Evolutionary conservation across 306 rosid species (phyloP).

Genomic region (Bauhinia variegata): DNA sequence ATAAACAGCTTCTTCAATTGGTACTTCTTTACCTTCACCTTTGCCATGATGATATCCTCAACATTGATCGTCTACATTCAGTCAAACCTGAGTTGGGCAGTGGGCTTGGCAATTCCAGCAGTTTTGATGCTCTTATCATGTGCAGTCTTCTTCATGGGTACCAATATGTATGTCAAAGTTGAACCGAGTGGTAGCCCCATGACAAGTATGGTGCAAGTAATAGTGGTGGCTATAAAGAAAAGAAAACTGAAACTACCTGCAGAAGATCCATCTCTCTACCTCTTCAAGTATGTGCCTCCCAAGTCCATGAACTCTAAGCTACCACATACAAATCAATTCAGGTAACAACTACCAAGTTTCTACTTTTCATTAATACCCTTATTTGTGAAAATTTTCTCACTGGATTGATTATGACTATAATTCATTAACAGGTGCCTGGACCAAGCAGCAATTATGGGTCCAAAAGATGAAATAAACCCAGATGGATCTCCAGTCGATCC

Average conservation of each 20-base stretch:
- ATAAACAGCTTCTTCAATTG: constrained; percentile 70
- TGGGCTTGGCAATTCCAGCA: constrained; percentile 65
- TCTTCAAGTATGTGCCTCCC: constrained; percentile 45
- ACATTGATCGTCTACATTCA: constrained; percentile 61
- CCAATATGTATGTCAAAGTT: constrained; percentile 55
- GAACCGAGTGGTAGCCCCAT: constrained; percentile 61
- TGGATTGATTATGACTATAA: neutral
- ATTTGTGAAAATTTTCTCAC: neutral
- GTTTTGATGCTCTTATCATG: constrained; percentile 53
- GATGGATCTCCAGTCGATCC: constrained; percentile 61
- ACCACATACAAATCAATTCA: constrained; percentile 56
- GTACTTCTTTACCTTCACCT: constrained; percentile 55
- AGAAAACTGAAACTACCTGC: constrained; percentile 47
- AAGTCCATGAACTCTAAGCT: constrained; percentile 53
- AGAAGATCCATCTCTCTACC: constrained; percentile 46
- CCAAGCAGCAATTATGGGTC: constrained; percentile 56
- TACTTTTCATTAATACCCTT: neutral
- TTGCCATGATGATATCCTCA: constrained; percentile 48
- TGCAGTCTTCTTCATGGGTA: constrained; percentile 53
- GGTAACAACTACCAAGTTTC: constrained; percentile 30
- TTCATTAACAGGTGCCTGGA: constrained; percentile 55
- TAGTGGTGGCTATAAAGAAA: constrained; percentile 53
- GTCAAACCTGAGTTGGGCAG: constrained; percentile 59
- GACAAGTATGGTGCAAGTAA: constrained; percentile 55
- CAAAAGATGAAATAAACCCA: constrained; percentile 43